Base-by-base conservation (phyloP, 1,284 basidiomycete species). In the Fomitopsis schrenkii region DNA sequence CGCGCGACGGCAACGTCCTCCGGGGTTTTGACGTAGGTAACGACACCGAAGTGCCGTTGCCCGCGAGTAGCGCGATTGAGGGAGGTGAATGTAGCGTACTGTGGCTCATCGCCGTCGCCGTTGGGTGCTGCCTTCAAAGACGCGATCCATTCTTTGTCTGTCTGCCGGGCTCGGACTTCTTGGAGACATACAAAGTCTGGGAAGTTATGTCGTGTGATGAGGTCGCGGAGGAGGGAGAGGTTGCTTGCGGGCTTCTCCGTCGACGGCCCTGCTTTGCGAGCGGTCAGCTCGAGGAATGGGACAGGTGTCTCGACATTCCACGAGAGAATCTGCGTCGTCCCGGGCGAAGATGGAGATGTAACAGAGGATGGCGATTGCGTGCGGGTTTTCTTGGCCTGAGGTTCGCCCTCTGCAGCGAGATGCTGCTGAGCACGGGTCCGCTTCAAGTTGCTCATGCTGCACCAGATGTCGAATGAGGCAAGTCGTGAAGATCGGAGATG, bases 171-270 rank as follows among this genome's bases (percentile, higher is more conserved):
- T n/a, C 70, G 67, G 22, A 70, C 70, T 59, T 72, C 71, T 44
- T 69, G 71, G 19, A 71, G 60, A 53, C 68, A 72, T 22, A 69
- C 59, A 52, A 68, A 70, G 57, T 71, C 69, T 7, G 69, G 70
- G 59, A 63, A 70, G 46, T 48, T 50, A 59, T 70, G 63, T 2
- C 67, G 66, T 10, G 60, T 60, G 5, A 71, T 59, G 42, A 71
- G 59, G 22, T 70, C 65, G 42, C 66, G 68, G 17, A 72, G 64
- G 35, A 68, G 63, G 5, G 57, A 52, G 5, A 66, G 67, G 46
- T 57, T 55, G 40, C 61, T 64, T 1, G 66, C 66, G 14, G 64
- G 64, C 2, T 50, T 54, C 35, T 26, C 57, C 1, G 63, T 52
- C 17, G 64, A 59, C n/a, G 68, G 54, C 5, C 66, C 66, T 26